A percentile compares a stretch with the other conserved stretches of the same genome.
Evolutionary conservation across 768 basidiomycete species (phyloP).

Genomic region (Pleurotus giganteus): DNA sequence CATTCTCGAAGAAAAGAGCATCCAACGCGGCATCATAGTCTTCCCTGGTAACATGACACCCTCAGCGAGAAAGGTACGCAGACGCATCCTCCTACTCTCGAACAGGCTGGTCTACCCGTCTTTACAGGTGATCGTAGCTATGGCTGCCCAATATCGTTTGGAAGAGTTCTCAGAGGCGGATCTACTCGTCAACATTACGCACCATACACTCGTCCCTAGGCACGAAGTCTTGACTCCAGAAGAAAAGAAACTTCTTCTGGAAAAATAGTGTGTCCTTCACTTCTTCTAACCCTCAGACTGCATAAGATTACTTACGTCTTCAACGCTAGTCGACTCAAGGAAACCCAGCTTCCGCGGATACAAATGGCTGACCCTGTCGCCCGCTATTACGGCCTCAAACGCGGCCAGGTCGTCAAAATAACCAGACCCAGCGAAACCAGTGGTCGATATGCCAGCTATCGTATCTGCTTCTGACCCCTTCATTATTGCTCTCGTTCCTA

Average conservation of each 20-base stretch:
- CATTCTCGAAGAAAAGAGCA: constrained; percentile 90
- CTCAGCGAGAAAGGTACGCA: constrained; percentile 84
- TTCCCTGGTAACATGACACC: constrained; percentile 97
- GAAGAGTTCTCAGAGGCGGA: constrained; percentile 98
- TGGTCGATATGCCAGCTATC: constrained; percentile 90
- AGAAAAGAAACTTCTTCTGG: constrained; percentile 82
- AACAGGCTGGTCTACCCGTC: constrained; percentile 4
- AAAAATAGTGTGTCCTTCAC: constrained; percentile 81
- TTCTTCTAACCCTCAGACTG: constrained; percentile 9
- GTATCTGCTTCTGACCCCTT: constrained; percentile 72
- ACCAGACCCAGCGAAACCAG: constrained; percentile 96
- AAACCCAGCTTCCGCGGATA: constrained; percentile 96
- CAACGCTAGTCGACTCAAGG: constrained; percentile 81
- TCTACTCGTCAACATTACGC: constrained; percentile 94
- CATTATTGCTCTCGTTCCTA: not conserved
- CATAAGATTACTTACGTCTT: constrained; percentile 10
- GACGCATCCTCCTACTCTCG: not conserved
- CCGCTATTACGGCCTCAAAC: constrained; percentile 91
- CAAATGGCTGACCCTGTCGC: constrained; percentile 97
- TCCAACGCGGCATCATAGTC: constrained; percentile 90
- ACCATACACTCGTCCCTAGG: constrained; percentile 91
- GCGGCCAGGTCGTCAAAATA: constrained; percentile 98
- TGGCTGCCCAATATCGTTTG: constrained; percentile 81
- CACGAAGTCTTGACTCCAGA: constrained; percentile 86
- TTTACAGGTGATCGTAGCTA: constrained; percentile 83